Evolutionary conservation across 83 land plant species (phyloP).

Genomic region (Picea engelmannii): DNA sequence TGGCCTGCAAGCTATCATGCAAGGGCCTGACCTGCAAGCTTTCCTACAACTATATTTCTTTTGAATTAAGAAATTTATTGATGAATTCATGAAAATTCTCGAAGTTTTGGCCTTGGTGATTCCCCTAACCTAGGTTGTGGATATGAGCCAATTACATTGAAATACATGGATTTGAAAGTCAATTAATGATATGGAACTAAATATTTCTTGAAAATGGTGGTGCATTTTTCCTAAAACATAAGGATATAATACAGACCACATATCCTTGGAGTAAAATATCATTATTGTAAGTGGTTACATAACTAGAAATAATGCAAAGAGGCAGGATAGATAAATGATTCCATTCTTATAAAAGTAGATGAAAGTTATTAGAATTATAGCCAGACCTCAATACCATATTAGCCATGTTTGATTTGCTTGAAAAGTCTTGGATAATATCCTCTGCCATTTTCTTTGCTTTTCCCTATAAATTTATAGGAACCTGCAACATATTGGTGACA

Average conservation of each 20-base stretch:
- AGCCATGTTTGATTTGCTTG: slow-evolving; percentile 69
- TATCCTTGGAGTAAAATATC: not conserved
- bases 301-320: not conserved
- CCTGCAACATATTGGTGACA: slow-evolving; percentile 25
- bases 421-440: slow-evolving; percentile 79
- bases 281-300: not conserved
- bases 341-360: not conserved
- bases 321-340: not conserved
- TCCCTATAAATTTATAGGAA: slow-evolving; percentile 89
- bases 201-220: not conserved
- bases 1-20: too few relatives aligned
- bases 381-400: slow-evolving; percentile 73
- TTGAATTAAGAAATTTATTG: too few relatives aligned
- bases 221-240: not conserved
- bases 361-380: not conserved
- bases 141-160: slow-evolving; percentile 93
- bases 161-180: slow-evolving; percentile 52
- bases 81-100: slow-evolving; percentile 24
- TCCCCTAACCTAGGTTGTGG: slow-evolving; percentile 86
- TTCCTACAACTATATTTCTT: too few relatives aligned
- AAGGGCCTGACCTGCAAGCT: too few relatives aligned
- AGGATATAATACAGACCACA: not conserved
- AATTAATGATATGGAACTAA: not conserved
- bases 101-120: slow-evolving; percentile 84
- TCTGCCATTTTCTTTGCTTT: slow-evolving; percentile 96